Evolutionary conservation across 2,329 filamentous ascomycete species (phyloP), one percentile per base, ranked within the genome.

Genomic region (Nemania abortiva): DNA sequence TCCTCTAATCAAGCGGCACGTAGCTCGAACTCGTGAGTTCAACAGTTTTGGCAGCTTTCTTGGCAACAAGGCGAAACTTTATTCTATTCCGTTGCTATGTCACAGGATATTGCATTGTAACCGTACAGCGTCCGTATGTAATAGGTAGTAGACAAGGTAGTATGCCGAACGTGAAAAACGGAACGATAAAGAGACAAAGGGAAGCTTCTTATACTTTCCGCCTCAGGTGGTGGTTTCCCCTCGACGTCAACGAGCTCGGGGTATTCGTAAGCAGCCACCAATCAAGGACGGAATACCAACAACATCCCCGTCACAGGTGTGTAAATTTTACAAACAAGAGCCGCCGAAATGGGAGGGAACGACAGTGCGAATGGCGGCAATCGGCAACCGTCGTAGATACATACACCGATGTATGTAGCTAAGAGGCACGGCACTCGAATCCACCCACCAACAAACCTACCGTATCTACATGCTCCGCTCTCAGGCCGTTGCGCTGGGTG

Each of bases 61-160:
- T 27, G n/a, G n/a, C 6, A 18, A 47, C 47, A 29, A n/a, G 29
- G n/a, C 45, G 45, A 29, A 52, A 63, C 11, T 39, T n/a, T 45
- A 39, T 57, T 64, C 45, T 65, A 63, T 53, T 68, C 24, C 59
- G 54, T 53, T 24, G 15, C 65, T 65, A 66, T 58, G 22, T 58
- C 45, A 52, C 52, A 20, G 63, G 37, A 52, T 64, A 29, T 18
- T 9, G 18, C 29, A 52, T 42, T 39, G 29, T 70, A 54, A 54
- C 24, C 22, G 31, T 65, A 66, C 62, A 65, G 55, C 7, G 2
- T 27, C 55, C 31, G 31, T 37, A 37, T 34, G 31, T 37, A 39
- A 2, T 5, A 27, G 24, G 37, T 15, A 52, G n/a, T 42, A 7
- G 18, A 39, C 37, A 49, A 56, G 20, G n/a, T 24, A 2, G 9